Evolutionary conservation across 345 rosid species (phyloP).

Genomic region (Stellera chamaejasme): DNA sequence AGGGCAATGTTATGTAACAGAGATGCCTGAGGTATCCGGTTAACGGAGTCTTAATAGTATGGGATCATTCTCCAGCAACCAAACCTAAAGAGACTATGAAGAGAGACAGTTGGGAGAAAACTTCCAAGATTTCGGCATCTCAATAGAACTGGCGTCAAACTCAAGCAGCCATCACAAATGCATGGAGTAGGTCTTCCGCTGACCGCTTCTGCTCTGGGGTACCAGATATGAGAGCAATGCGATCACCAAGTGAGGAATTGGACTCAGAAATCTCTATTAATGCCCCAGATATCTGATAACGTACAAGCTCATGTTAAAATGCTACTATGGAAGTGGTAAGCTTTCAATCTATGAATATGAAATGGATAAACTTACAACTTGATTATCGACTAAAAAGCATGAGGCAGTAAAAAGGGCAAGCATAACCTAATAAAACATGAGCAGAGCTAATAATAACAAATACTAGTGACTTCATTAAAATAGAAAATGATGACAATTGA

Average conservation of each 20-base stretch:
- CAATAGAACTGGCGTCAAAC: conserved; percentile 13
- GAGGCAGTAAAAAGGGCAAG: too few relatives aligned
- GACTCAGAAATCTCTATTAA: conserved; percentile 82
- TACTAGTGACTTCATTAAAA: too few relatives aligned
- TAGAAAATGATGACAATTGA: too few relatives aligned
- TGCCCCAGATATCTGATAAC: conserved; percentile 96
- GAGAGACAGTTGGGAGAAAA: conserved; percentile 20
- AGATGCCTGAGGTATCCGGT: conserved; percentile 21
- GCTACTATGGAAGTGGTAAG: not conserved
- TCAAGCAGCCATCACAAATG: conserved; percentile 91
- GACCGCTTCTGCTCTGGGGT: conserved; percentile 82
- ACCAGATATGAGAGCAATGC: conserved; percentile 79
- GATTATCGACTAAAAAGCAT: too few relatives aligned
- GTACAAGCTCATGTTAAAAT: conserved; percentile 13
- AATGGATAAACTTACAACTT: too few relatives aligned
- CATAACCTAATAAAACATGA: too few relatives aligned
- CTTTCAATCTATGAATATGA: too few relatives aligned
- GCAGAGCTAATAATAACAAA: too few relatives aligned
- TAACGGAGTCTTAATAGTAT: conserved; percentile 25
- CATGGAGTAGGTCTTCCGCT: conserved; percentile 95
- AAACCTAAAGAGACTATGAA: conserved; percentile 31
- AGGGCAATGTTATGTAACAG: conserved; percentile 23
- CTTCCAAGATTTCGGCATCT: conserved; percentile 31
- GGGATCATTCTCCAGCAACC: conserved; percentile 18
- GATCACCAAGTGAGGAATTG: conserved; percentile 69